Evolutionary conservation across 495 filamentous ascomycete genomes (phyloP).

Genomic region (Chlorociboria aeruginascens): DNA sequence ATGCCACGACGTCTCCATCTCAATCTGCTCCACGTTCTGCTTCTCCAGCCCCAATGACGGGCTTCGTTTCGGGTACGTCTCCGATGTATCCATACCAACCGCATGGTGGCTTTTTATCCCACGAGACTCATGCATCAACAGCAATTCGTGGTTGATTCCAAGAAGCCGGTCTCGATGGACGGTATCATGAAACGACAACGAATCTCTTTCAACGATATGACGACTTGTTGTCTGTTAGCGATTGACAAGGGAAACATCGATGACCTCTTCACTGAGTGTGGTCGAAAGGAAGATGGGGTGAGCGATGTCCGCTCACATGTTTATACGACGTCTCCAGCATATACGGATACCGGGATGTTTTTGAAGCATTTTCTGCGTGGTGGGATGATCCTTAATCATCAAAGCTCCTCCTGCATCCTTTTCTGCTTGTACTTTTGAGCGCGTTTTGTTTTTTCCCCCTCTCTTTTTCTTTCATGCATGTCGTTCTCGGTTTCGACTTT

Average conservation of each 20-base stretch:
- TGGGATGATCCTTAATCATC: not conserved
- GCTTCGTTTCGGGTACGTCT: constrained; percentile 21
- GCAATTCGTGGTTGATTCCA: constrained; percentile 19
- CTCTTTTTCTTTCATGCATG: constrained; percentile 20
- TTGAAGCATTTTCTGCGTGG: constrained; percentile 19
- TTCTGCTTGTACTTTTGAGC: constrained; percentile 15
- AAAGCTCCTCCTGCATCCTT: constrained; percentile 4
- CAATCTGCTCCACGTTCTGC: constrained; percentile 12
- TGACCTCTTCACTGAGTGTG: constrained; percentile 22
- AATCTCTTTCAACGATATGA: too few relatives aligned
- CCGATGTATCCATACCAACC: constrained; percentile 20
- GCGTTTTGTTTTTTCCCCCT: too few relatives aligned
- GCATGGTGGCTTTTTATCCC: constrained; percentile 18
- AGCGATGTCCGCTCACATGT: not conserved
- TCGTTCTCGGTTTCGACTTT: constrained; percentile 7
- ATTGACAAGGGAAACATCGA: not conserved
- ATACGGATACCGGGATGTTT: not conserved
- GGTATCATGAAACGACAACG: not conserved
- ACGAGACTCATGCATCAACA: constrained; percentile 21
- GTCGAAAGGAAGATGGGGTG: not conserved
- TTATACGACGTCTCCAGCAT: not conserved
- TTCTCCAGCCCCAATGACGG: constrained; percentile 22
- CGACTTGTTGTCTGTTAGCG: not conserved
- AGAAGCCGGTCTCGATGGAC: not conserved
- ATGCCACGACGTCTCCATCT: constrained; percentile 1